These are phyloP conservation scores for Cryphonectria japonica DNA, from an alignment of 2,329 filamentous ascomycete genomes.

Conservation along the genomic window DNA sequence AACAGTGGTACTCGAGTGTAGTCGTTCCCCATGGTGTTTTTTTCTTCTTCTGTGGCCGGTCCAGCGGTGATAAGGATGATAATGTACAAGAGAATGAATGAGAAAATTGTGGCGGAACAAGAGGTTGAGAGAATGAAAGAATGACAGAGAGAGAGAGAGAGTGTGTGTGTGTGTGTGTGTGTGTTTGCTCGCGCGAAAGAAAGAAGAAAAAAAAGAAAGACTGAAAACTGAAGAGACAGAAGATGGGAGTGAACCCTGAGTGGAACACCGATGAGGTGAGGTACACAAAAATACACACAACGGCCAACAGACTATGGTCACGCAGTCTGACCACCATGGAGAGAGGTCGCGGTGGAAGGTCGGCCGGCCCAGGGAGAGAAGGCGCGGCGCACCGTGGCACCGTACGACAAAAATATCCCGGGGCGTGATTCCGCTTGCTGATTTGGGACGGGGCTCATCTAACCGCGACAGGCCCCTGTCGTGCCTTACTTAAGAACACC, in stretches of 20 bases:
- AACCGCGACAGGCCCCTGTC: conserved; percentile 11
- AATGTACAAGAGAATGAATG: neutral
- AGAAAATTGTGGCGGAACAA: neutral
- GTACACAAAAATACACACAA: neutral
- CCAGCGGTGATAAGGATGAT: neutral
- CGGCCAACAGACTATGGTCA: neutral
- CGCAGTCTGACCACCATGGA: conserved; percentile 1
- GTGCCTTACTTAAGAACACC: neutral
- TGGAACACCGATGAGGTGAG: conserved; percentile 5
- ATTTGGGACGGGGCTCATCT: conserved; percentile 7
- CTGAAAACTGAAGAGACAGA: neutral
- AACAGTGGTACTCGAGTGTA: neutral
- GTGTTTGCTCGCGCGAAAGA: no score
- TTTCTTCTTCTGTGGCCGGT: neutral
- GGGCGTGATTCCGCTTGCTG: neutral
- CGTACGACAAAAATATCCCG: conserved; percentile 13
- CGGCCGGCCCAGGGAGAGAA: neutral
- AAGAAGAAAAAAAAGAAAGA: neutral
- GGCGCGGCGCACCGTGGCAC: neutral
- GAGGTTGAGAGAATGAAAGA: neutral
- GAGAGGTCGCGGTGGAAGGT: neutral
- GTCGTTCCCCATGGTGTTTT: neutral
- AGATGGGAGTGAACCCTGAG: neutral
- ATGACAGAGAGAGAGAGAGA: neutral
- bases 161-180: neutral